phyloP scores from a whole-genome alignment of 192 early-diverging fungal genomes.

The Radiomyces spectabilis region DNA sequence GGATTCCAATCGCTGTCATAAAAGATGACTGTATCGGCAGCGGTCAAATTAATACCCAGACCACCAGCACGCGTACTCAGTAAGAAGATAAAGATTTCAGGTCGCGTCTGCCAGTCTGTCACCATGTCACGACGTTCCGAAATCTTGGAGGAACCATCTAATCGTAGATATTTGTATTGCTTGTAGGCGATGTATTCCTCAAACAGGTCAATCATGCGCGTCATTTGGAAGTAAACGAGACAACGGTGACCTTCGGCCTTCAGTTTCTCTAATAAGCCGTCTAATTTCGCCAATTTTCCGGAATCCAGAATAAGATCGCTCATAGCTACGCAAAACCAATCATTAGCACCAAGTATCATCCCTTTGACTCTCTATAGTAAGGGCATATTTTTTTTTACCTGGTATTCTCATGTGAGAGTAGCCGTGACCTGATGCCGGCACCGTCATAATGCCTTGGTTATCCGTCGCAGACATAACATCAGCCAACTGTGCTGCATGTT shows the following conservation, averaged over 20 bases:
- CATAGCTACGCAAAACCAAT: constrained; percentile 35
- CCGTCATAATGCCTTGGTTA: constrained; percentile 34
- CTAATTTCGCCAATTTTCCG: constrained; percentile 68
- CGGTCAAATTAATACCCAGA: constrained; percentile 86
- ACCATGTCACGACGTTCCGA: constrained; percentile 86
- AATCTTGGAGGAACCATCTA: constrained; percentile 85
- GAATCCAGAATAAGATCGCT: constrained; percentile 73
- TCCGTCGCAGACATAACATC: constrained; percentile 6
- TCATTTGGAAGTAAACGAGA: constrained; percentile 87
- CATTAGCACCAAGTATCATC: not conserved
- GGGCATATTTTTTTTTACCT: constrained; percentile 10
- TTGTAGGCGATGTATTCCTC: constrained; percentile 83
- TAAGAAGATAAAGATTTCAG: constrained; percentile 82
- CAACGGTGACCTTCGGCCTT: constrained; percentile 76
- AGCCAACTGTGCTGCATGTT: not conserved
- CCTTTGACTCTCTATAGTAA: not conserved
- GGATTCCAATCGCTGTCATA: constrained; percentile 89
- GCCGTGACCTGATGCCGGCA: constrained; percentile 40
- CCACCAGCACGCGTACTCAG: constrained; percentile 82
- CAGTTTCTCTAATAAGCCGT: constrained; percentile 59
- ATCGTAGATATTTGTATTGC: constrained; percentile 80
- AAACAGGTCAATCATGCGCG: constrained; percentile 80
- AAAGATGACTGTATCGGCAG: constrained; percentile 84
- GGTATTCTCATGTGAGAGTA: constrained; percentile 64
- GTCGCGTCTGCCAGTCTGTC: constrained; percentile 84